Evolutionary conservation across 2,329 filamentous ascomycete species (phyloP), one percentile per base, ranked within the genome.

Genomic region (Fusarium kyushuense): DNA sequence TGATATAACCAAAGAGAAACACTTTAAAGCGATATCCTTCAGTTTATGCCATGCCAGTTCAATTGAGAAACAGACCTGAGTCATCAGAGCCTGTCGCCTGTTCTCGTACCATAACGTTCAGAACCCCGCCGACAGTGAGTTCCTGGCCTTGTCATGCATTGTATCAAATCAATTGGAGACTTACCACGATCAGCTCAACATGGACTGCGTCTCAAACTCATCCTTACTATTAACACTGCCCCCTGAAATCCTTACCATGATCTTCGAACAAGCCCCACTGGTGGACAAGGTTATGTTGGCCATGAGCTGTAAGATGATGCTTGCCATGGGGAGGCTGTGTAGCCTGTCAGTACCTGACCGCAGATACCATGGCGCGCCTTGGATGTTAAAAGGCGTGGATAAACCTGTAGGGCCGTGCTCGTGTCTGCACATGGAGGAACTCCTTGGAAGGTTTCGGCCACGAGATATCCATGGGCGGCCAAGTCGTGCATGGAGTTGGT

Each of bases 211-310:
- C 8, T 11, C 23, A 21, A 43, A 19, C 27, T 60, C 36, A 17
- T 49, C 65, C 32, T 30, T 58, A 0, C 53, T 76, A 10, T 53
- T 72, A 23, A 62, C 38, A n/a, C 58, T 77, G 3, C 75, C 75
- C 11, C 54, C 67, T 17, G 75, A 77, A 29, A 69, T 76, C 43
- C 55, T 76, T n/a, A 51, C 65, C 25, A 60, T 69, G 6, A 70
- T 76, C 36, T 72, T 72, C 38, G 36, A 47, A 5, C 57, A 70
- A 17, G 54, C 65, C 10, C 30, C 42, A 7, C 32, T 45, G 23
- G 45, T 58, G 16, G 69, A 74, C 45, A 54, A 47, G 30, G 47
- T 72, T 16, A 54, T 63, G 51, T 58, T 75, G 23, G 69, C 57
- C 11, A 54, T 69, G 54, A 68, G 62, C 27, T 74, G 63, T 58